Evolutionary conservation across 2,329 filamentous ascomycete genomes (phyloP).

Genomic region (Calonectria leucothoes): DNA sequence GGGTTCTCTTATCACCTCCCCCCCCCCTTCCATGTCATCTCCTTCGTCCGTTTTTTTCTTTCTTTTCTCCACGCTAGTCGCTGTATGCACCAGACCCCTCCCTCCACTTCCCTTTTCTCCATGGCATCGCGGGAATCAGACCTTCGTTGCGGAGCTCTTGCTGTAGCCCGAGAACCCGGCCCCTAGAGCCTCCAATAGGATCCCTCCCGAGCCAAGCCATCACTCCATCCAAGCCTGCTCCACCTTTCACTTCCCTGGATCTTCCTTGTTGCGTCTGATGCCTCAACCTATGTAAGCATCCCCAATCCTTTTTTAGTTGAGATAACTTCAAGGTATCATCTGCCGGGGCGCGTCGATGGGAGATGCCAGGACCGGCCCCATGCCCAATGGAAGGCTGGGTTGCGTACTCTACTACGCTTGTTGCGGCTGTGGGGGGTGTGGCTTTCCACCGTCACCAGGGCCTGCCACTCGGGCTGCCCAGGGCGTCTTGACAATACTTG

Average conservation of each 20-base stretch:
- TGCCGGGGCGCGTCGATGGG: background rate
- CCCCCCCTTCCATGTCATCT: background rate
- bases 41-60: background rate
- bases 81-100: background rate
- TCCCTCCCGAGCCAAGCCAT: background rate
- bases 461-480: background rate
- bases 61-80: background rate
- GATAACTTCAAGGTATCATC: background rate
- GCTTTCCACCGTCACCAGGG: background rate
- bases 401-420: background rate
- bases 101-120: background rate
- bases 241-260: background rate
- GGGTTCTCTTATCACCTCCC: background rate
- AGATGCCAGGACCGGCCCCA: background rate
- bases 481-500: background rate
- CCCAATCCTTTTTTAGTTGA: background rate
- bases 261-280: background rate
- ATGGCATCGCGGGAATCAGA: background rate
- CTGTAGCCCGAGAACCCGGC: background rate
- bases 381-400: background rate
- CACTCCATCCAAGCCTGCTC: background rate
- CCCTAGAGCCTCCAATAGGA: background rate
- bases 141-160: background rate
- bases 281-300: background rate
- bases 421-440: background rate